These are phyloP conservation scores for Yueomyces sp. DNA, from an alignment of 805 yeast species.

Conservation along the genomic window DNA sequence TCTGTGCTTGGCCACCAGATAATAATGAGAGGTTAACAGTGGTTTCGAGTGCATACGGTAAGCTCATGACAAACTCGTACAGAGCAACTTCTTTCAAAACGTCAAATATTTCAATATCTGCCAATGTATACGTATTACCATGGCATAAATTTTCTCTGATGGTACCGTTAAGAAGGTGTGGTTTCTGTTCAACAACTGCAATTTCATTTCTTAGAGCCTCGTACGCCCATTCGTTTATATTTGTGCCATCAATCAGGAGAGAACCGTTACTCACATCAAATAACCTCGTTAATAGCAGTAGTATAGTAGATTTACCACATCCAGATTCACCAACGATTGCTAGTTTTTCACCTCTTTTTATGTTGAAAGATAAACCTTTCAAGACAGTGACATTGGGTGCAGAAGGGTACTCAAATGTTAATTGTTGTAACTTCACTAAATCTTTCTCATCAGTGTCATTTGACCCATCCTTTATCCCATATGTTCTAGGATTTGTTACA, in stretches of 20 bases:
- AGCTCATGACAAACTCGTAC: conserved; percentile 35
- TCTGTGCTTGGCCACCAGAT: conserved; percentile 87
- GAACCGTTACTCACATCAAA: conserved; percentile 28
- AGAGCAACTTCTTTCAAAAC: conserved; percentile 37
- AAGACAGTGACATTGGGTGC: conserved; percentile 24
- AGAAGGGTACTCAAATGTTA: conserved; percentile 37
- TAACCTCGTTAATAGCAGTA: conserved; percentile 42
- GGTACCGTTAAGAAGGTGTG: conserved; percentile 60
- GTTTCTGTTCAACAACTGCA: conserved; percentile 64
- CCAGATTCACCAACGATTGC: conserved; percentile 84
- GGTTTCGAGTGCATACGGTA: conserved; percentile 51
- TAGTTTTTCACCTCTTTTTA: conserved; percentile 36
- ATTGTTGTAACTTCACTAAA: conserved; percentile 30
- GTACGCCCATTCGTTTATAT: conserved; percentile 34
- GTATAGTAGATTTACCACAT: conserved; percentile 76
- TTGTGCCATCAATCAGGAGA: conserved; percentile 33
- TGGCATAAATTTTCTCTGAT: conserved; percentile 58
- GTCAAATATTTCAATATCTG: conserved; percentile 25
- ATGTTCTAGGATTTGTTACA: conserved; percentile 1
- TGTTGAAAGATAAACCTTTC: conserved; percentile 28
- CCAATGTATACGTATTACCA: conserved; percentile 27
- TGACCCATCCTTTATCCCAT: background rate
- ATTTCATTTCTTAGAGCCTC: conserved; percentile 38
- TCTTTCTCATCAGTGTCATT: background rate
- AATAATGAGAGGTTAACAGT: conserved; percentile 38